Conservation (phyloP, 257 asterid species). For the Fraxinus pennsylvanica region DNA sequence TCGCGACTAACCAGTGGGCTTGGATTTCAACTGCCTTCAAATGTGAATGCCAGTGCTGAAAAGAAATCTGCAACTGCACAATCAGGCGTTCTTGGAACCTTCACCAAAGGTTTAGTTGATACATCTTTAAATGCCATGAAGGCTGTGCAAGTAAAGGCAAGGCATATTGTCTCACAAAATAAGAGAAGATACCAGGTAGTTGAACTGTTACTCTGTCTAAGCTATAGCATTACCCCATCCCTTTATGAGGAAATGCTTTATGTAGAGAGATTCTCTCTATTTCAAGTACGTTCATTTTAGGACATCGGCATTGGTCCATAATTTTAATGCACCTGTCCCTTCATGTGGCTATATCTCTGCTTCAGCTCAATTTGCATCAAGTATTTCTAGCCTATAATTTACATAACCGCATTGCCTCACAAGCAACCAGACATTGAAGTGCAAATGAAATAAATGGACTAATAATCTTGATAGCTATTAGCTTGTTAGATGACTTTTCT, state of each 20-base stretch:
- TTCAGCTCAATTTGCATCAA: slow-evolving; percentile 17
- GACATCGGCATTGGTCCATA: slow-evolving; percentile 9
- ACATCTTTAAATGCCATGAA: slow-evolving; percentile 86
- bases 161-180: slow-evolving; percentile 91
- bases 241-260: background rate
- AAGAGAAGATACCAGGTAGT: slow-evolving; percentile 96
- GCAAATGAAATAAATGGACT: background rate
- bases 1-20: slow-evolving; percentile 87
- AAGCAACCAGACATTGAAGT: background rate
- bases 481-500: slow-evolving; percentile 1
- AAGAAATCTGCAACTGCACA: slow-evolving; percentile 50
- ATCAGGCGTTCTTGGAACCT: slow-evolving; percentile 71
- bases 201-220: slow-evolving; percentile 18
- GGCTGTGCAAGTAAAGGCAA: slow-evolving; percentile 95
- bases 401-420: background rate
- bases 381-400: slow-evolving; percentile 6
- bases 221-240: background rate
- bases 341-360: slow-evolving; percentile 7
- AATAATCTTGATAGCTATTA: background rate
- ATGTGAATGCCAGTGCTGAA: slow-evolving; percentile 47
- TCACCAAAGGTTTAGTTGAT: slow-evolving; percentile 86
- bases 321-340: background rate
- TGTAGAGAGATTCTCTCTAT: background rate
- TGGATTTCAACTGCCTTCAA: slow-evolving; percentile 56
- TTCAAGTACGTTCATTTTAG: background rate